Conservation (phyloP, 306 rosid species). For the Pyrus betulifolia region DNA sequence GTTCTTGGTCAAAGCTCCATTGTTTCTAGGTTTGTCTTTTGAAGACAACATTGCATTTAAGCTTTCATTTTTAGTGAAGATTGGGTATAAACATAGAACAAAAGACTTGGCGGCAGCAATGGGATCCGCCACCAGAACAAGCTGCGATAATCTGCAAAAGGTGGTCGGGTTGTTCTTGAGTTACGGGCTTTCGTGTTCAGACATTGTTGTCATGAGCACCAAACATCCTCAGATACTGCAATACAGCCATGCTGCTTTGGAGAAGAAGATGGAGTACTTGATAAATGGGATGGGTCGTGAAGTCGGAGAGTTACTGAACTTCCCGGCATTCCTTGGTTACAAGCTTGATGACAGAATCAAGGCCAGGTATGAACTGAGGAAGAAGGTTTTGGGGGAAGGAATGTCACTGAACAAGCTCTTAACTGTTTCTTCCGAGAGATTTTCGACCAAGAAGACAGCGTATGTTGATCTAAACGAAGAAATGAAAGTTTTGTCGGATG, state of each 20-base stretch:
- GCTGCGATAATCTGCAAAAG: constrained; percentile 63
- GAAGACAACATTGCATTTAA: constrained; percentile 48
- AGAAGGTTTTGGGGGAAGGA: constrained; percentile 30
- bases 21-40: constrained; percentile 56
- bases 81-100: constrained; percentile 59
- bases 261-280: constrained; percentile 72
- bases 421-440: constrained; percentile 47
- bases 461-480: constrained; percentile 16
- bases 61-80: constrained; percentile 57
- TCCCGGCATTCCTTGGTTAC: constrained; percentile 80
- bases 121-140: constrained; percentile 55
- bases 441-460: constrained; percentile 19
- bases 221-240: constrained; percentile 78
- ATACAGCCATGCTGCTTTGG: constrained; percentile 44
- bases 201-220: constrained; percentile 62
- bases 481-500: constrained; percentile 5
- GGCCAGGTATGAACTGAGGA: constrained; percentile 57
- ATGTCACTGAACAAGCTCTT: constrained; percentile 67
- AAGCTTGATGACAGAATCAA: constrained; percentile 66
- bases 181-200: constrained; percentile 51
- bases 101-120: constrained; percentile 55
- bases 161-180: constrained; percentile 49
- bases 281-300: constrained; percentile 66
- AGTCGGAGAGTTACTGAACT: constrained; percentile 48
- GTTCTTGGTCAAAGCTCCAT: constrained; percentile 67